These are phyloP conservation scores for Pigoraptor vietnamica DNA, from an alignment of 78 protist species.

Conservation along the genomic window DNA sequence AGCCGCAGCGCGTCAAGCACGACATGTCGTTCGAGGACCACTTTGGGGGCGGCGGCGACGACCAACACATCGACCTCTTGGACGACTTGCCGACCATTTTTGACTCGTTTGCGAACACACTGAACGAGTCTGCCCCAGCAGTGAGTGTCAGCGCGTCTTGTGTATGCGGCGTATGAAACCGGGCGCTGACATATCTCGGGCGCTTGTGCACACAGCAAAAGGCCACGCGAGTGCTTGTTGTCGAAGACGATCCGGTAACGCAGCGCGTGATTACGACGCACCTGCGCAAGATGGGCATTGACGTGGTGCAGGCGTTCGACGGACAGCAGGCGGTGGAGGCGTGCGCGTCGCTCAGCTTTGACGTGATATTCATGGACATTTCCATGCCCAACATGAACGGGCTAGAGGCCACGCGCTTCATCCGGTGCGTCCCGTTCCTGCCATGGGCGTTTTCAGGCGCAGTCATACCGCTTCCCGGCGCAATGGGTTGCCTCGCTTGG, in stretches of 20 bases:
- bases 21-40: background rate
- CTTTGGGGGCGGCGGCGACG: background rate
- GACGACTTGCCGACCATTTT: background rate
- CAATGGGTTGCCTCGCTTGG: too few relatives aligned
- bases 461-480: too few relatives aligned
- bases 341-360: background rate
- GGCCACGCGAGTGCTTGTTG: constrained; percentile 1
- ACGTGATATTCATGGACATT: constrained; percentile 31
- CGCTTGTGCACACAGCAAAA: too few relatives aligned
- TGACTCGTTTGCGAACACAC: background rate
- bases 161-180: too few relatives aligned
- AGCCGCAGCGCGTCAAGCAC: background rate
- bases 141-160: too few relatives aligned
- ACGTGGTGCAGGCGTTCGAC: background rate
- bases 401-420: background rate
- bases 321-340: constrained; percentile 5
- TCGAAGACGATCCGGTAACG: constrained; percentile 7
- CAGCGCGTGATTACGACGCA: background rate
- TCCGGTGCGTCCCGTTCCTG: background rate
- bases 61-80: background rate
- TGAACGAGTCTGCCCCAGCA: background rate
- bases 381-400: constrained; percentile 23
- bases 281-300: background rate
- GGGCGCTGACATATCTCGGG: too few relatives aligned
- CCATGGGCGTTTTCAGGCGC: background rate